phyloP scores from a whole-genome alignment of 1,284 basidiomycete genomes.

The Malassezia dermatis region DNA sequence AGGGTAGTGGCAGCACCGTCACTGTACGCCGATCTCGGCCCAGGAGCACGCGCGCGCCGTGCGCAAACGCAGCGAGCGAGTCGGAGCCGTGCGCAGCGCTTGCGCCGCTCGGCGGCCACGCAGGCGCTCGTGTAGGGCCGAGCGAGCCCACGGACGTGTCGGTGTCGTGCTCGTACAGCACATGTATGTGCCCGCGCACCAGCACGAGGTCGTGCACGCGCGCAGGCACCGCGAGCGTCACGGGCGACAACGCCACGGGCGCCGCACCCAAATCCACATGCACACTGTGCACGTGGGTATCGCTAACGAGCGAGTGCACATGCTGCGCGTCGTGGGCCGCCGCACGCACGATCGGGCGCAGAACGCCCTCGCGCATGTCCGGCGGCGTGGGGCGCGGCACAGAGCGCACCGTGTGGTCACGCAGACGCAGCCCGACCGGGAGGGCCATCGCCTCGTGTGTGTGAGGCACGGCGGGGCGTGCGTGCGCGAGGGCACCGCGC shows the following conservation, averaged over 20 bases:
- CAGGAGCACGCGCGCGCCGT: background rate
- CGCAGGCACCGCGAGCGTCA: background rate
- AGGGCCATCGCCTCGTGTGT: background rate
- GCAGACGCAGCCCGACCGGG: background rate
- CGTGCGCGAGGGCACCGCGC: background rate
- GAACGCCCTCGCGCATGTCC: background rate
- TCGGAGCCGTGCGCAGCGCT: too few species aligned
- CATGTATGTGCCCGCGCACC: background rate
- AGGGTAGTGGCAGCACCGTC: background rate
- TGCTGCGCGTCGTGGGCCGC: background rate
- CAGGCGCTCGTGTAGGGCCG: background rate
- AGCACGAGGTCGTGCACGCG: background rate
- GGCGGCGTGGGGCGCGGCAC: background rate
- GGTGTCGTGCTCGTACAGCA: background rate
- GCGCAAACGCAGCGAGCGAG: background rate
- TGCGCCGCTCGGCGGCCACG: background rate
- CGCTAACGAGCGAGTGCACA: background rate
- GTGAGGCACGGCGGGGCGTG: background rate
- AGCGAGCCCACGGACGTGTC: background rate
- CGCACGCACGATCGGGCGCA: background rate
- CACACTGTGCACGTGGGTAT: background rate
- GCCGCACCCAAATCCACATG: background rate
- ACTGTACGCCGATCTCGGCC: conserved; percentile 2
- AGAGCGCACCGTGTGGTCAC: background rate
- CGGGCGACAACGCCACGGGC: background rate